Evolutionary conservation across 805 yeast genomes (phyloP).

Genomic region (Candida silvatica): DNA sequence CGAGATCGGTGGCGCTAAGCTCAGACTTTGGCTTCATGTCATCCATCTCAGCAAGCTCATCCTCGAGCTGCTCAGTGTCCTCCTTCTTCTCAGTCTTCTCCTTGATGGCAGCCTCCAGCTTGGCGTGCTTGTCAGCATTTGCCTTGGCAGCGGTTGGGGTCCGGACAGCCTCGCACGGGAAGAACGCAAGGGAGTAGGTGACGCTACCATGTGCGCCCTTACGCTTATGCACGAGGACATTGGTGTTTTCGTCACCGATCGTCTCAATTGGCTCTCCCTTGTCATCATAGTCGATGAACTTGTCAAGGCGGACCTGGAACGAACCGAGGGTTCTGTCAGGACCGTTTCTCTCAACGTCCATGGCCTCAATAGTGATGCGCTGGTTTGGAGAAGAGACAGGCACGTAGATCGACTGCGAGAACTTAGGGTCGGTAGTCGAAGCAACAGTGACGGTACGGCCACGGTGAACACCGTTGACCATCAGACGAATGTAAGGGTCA

Average conservation of each 20-base stretch:
- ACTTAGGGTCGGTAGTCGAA: conserved; percentile 69
- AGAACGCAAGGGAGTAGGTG: conserved; percentile 69
- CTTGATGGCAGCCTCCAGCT: background rate
- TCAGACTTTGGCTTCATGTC: conserved; percentile 35
- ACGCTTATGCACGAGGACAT: conserved; percentile 54
- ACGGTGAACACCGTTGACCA: conserved; percentile 67
- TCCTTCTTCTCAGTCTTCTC: conserved; percentile 10
- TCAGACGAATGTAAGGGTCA: conserved; percentile 82
- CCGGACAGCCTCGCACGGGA: conserved; percentile 74
- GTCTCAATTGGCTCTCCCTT: conserved; percentile 50
- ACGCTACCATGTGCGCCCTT: conserved; percentile 82
- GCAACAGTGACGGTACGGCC: conserved; percentile 68
- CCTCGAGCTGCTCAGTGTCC: conserved; percentile 22
- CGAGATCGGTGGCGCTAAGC: conserved; percentile 49
- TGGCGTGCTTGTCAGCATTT: conserved; percentile 10
- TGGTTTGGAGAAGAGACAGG: conserved; percentile 81
- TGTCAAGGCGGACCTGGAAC: conserved; percentile 59
- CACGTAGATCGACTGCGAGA: conserved; percentile 76
- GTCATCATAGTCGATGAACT: conserved; percentile 63
- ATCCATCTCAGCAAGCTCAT: conserved; percentile 27
- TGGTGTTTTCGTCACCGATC: conserved; percentile 47
- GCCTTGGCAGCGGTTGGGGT: conserved; percentile 42
- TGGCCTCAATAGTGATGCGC: conserved; percentile 73
- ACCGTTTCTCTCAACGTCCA: conserved; percentile 80
- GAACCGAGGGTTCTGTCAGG: conserved; percentile 85